phyloP scores from a whole-genome alignment of 2,329 filamentous ascomycete genomes.

The Dothideomycetes sp. region DNA sequence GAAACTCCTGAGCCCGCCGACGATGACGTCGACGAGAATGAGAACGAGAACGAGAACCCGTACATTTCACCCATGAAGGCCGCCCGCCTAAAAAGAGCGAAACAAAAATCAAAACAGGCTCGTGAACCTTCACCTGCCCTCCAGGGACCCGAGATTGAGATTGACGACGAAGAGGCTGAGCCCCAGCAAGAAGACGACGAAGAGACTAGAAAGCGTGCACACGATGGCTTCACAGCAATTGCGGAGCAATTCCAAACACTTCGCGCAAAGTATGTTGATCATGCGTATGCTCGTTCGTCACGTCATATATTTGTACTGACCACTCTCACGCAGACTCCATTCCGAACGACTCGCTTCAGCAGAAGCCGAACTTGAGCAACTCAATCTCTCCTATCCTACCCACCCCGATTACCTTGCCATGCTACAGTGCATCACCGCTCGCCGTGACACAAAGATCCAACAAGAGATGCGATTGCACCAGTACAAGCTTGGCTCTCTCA shows the following conservation, averaged over 20 bases:
- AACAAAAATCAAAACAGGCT: slow-evolving; percentile 8
- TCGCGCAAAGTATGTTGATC: slow-evolving; percentile 38
- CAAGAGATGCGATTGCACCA: slow-evolving; percentile 65
- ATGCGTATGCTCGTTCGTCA: not conserved
- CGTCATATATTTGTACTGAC: not conserved
- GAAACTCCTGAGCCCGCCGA: slow-evolving; percentile 10
- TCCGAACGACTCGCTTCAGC: slow-evolving; percentile 78
- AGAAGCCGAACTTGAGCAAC: slow-evolving; percentile 56
- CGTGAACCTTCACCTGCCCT: slow-evolving; percentile 20
- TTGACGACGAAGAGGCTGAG: slow-evolving; percentile 29
- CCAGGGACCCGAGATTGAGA: slow-evolving; percentile 30
- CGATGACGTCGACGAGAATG: slow-evolving; percentile 20
- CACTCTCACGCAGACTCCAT: slow-evolving; percentile 45
- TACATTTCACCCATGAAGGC: slow-evolving; percentile 13
- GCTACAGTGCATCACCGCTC: slow-evolving; percentile 75
- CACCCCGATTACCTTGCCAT: slow-evolving; percentile 89
- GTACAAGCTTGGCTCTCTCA: slow-evolving; percentile 63
- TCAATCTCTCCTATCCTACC: slow-evolving; percentile 51
- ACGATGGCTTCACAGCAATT: slow-evolving; percentile 51
- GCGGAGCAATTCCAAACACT: slow-evolving; percentile 85
- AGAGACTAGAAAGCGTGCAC: slow-evolving; percentile 18
- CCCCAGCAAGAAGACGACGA: slow-evolving; percentile 22
- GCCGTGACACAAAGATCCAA: slow-evolving; percentile 69
- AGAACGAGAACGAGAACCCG: slow-evolving; percentile 27
- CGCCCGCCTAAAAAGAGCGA: slow-evolving; percentile 9